These are phyloP conservation scores for Uronychia setigera DNA, from an alignment of 73 alveolate genomes.

Conservation along the genomic window DNA sequence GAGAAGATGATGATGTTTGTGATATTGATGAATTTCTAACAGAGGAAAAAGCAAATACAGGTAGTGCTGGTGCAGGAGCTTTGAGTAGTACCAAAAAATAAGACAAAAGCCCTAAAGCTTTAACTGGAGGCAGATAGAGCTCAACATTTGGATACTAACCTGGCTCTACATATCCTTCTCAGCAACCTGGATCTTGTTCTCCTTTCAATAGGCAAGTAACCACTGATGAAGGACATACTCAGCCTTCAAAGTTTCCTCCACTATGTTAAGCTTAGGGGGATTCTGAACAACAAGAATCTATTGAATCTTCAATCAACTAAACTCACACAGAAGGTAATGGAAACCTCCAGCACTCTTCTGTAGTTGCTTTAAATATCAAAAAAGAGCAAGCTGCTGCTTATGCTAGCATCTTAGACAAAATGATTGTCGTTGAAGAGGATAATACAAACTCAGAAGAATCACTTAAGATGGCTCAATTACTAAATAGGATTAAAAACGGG, in stretches of 20 bases:
- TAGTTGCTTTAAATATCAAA: neutral
- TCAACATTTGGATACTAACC: too few species aligned
- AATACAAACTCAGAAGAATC: neutral
- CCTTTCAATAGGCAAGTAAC: too few species aligned
- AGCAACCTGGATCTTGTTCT: too few species aligned
- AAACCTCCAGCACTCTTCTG: neutral
- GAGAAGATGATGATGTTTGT: neutral
- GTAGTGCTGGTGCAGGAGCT: too few species aligned
- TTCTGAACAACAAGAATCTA: neutral
- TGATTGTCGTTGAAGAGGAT: neutral
- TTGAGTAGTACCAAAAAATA: too few species aligned
- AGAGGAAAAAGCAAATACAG: neutral
- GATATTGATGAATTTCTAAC: neutral
- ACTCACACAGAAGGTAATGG: too few species aligned
- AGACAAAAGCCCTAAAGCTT: too few species aligned
- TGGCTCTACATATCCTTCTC: too few species aligned
- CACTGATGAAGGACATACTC: neutral
- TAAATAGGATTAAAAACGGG: neutral
- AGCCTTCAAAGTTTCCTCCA: neutral
- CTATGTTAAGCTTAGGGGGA: neutral
- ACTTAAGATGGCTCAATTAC: neutral
- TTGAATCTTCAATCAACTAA: too few species aligned
- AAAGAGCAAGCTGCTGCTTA: neutral
- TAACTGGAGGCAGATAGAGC: too few species aligned
- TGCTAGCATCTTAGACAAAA: neutral